These are phyloP conservation scores for Spergularia bocconei DNA, from an alignment of 148 eudicot genomes.

Conservation along the genomic window DNA sequence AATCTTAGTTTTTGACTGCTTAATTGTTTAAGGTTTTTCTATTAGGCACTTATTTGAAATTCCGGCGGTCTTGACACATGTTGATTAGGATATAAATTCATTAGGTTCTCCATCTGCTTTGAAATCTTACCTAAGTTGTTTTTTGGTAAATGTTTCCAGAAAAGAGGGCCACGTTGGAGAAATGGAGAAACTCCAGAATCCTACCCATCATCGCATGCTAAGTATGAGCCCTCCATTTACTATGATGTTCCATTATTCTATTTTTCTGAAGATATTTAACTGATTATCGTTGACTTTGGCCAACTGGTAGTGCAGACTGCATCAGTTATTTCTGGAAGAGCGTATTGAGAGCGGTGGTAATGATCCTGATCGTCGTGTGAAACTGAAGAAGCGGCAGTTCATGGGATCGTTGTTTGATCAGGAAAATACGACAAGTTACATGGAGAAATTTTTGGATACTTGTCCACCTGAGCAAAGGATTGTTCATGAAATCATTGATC, in stretches of 20 bases:
- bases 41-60: neutral
- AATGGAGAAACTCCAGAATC: slow-evolving; percentile 74
- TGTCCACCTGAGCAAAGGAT: slow-evolving; percentile 56
- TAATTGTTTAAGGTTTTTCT: neutral
- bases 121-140: slow-evolving; percentile 10
- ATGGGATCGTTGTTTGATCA: slow-evolving; percentile 62
- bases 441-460: slow-evolving; percentile 67
- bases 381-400: slow-evolving; percentile 72
- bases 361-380: slow-evolving; percentile 75
- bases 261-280: slow-evolving; percentile 1
- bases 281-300: slow-evolving; percentile 14
- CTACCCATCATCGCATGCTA: slow-evolving; percentile 70
- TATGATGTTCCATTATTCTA: neutral
- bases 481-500: slow-evolving; percentile 47
- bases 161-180: slow-evolving; percentile 78
- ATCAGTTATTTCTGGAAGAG: slow-evolving; percentile 90
- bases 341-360: slow-evolving; percentile 63
- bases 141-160: slow-evolving; percentile 42
- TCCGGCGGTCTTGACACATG: neutral
- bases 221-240: slow-evolving; percentile 44
- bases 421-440: slow-evolving; percentile 66
- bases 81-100: neutral
- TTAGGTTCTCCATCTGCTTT: neutral
- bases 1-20: neutral
- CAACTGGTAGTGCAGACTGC: slow-evolving; percentile 60